phyloP scores from a whole-genome alignment of 208 protist species.

The Trypanosoma lewisi region DNA sequence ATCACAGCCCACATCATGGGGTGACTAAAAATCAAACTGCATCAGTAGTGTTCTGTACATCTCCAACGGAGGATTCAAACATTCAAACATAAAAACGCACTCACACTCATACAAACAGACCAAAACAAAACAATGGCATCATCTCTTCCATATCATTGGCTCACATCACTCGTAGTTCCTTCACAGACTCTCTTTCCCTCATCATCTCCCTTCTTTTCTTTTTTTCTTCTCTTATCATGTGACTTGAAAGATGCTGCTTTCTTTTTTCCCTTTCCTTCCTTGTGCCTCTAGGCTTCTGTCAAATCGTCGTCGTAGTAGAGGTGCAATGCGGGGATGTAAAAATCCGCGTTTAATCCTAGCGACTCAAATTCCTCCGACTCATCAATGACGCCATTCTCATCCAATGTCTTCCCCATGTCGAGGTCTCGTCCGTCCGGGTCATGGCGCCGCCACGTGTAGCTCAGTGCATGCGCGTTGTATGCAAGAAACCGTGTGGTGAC shows the following conservation, averaged over 20 bases:
- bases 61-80: neutral
- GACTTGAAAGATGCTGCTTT: too few species aligned
- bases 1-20: slow-evolving; percentile 4
- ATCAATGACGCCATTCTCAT: slow-evolving; percentile 89
- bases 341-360: slow-evolving; percentile 88
- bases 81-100: neutral
- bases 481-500: slow-evolving; percentile 82
- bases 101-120: too few species aligned
- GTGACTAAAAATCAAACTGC: slow-evolving; percentile 1
- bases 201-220: neutral
- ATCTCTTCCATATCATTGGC: neutral
- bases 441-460: slow-evolving; percentile 92
- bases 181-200: neutral
- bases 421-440: slow-evolving; percentile 71
- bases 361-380: slow-evolving; percentile 89
- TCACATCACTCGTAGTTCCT: neutral
- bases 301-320: slow-evolving; percentile 94
- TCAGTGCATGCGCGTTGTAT: slow-evolving; percentile 89
- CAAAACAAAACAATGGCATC: neutral
- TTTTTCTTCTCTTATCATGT: slow-evolving; percentile 3
- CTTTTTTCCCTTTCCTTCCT: slow-evolving; percentile 7
- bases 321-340: slow-evolving; percentile 91
- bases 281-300: slow-evolving; percentile 62
- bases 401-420: slow-evolving; percentile 87
- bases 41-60: slow-evolving; percentile 23